Evolutionary conservation across 2,329 filamentous ascomycete species (phyloP).

Genomic region (Penicillium sp.): DNA sequence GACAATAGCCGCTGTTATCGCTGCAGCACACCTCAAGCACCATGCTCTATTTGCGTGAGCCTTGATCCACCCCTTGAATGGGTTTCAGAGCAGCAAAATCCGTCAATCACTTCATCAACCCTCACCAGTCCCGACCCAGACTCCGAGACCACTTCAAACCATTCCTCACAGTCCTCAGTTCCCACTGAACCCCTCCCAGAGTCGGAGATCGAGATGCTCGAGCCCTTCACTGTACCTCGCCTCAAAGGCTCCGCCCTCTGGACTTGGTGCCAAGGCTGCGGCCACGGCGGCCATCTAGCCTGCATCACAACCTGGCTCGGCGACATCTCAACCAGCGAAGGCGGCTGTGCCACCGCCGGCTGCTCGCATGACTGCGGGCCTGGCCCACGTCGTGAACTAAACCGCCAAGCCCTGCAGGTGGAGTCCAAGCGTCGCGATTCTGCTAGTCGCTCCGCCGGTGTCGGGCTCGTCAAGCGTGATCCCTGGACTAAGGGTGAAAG

Average conservation of each 20-base stretch:
- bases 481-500: constrained; percentile 47
- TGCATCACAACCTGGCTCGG: constrained; percentile 60
- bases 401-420: constrained; percentile 34
- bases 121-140: constrained; percentile 16
- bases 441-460: constrained; percentile 34
- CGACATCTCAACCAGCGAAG: constrained; percentile 50
- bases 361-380: constrained; percentile 61
- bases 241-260: constrained; percentile 47
- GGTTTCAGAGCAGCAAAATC: constrained; percentile 30
- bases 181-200: constrained; percentile 33
- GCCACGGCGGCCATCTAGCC: constrained; percentile 59
- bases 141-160: constrained; percentile 34
- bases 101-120: constrained; percentile 12
- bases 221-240: constrained; percentile 28
- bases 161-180: constrained; percentile 48
- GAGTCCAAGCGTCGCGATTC: constrained; percentile 37
- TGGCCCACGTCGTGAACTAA: constrained; percentile 47
- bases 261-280: constrained; percentile 61
- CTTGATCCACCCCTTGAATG: constrained; percentile 44
- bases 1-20: constrained; percentile 54
- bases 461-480: constrained; percentile 45
- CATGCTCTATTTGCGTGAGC: constrained; percentile 46
- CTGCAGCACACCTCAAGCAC: constrained; percentile 45
- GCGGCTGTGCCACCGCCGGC: constrained; percentile 58
- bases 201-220: constrained; percentile 29